Conservation (phyloP, 2,329 filamentous ascomycete genomes). For the Monilinia polystroma region DNA sequence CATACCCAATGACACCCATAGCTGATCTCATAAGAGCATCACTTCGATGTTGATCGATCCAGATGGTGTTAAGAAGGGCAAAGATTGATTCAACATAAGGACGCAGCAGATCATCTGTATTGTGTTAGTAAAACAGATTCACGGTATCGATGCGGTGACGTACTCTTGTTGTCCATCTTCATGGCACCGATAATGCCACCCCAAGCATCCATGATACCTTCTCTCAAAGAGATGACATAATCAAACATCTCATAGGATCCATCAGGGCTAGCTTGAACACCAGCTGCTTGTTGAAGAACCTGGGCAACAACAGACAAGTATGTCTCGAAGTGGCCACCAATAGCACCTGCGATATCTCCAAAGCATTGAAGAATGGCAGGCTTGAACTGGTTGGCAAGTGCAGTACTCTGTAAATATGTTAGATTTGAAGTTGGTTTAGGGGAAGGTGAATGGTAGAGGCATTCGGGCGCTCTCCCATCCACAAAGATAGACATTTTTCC, state of each 20-base stretch:
- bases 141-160: constrained; percentile 39
- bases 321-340: constrained; percentile 85
- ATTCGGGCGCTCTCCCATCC: not conserved
- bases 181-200: constrained; percentile 94
- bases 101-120: constrained; percentile 64
- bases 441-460: not conserved
- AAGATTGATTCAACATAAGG: constrained; percentile 85
- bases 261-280: constrained; percentile 74
- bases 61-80: constrained; percentile 77
- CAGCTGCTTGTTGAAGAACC: constrained; percentile 89
- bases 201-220: constrained; percentile 99
- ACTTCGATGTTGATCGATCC: constrained; percentile 80
- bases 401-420: constrained; percentile 59
- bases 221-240: constrained; percentile 90
- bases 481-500: not conserved
- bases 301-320: constrained; percentile 91
- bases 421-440: not conserved
- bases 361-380: constrained; percentile 97
- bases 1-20: constrained; percentile 96
- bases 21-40: constrained; percentile 89
- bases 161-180: constrained; percentile 77
- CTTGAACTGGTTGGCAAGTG: constrained; percentile 95
- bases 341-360: constrained; percentile 94
- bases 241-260: constrained; percentile 94
- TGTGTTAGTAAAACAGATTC: constrained; percentile 35